phyloP scores from a whole-genome alignment of 108 stramenopile species.

The Chaetoceros muelleri region DNA sequence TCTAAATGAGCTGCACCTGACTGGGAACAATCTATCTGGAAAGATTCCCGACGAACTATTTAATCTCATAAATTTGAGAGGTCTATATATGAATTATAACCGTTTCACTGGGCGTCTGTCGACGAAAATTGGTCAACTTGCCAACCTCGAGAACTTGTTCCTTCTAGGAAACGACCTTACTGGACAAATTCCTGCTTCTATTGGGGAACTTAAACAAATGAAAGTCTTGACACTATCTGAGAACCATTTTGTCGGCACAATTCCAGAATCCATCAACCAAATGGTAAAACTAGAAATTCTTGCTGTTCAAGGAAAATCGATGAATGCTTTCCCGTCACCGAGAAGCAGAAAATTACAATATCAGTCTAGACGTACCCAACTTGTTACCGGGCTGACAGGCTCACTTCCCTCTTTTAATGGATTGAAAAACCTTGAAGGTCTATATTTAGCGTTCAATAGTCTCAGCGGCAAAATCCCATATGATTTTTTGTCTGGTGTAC shows the following conservation, averaged over 20 bases:
- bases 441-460: slow-evolving; percentile 30
- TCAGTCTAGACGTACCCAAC: neutral
- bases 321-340: slow-evolving; percentile 3
- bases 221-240: slow-evolving; percentile 29
- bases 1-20: slow-evolving; percentile 25
- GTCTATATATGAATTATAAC: slow-evolving; percentile 45
- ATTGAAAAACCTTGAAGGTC: slow-evolving; percentile 14
- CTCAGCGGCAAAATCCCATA: slow-evolving; percentile 29
- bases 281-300: slow-evolving; percentile 29
- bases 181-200: slow-evolving; percentile 18
- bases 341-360: too few relatives aligned
- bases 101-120: slow-evolving; percentile 9
- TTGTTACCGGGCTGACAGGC: slow-evolving; percentile 17
- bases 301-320: slow-evolving; percentile 21
- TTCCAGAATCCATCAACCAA: slow-evolving; percentile 23
- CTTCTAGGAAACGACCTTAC: slow-evolving; percentile 12
- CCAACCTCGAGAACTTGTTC: slow-evolving; percentile 7
- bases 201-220: slow-evolving; percentile 33
- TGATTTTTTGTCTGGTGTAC: slow-evolving; percentile 26
- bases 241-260: slow-evolving; percentile 27
- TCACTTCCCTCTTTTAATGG: slow-evolving; percentile 26
- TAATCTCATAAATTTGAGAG: slow-evolving; percentile 18
- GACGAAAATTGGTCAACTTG: slow-evolving; percentile 10
- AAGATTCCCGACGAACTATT: slow-evolving; percentile 28
- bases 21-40: slow-evolving; percentile 26